Percentiles rank a stretch among this genome's conserved stretches.
Conservation (phyloP, 306 rosid species). For the Lupinus albus region DNA sequence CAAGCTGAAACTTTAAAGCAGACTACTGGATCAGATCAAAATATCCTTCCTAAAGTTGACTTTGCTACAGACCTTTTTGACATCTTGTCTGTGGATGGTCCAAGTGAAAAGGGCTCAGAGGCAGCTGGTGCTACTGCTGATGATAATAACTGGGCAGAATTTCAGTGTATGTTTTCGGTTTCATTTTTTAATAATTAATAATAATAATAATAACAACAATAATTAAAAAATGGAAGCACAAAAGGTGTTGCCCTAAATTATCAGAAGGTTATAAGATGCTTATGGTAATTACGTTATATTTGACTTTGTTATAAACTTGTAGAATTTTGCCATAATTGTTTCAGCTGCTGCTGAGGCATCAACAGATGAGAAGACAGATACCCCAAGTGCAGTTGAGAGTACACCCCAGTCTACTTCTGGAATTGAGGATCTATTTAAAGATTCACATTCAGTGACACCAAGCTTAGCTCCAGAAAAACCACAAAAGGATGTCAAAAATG, state of each 20-base stretch:
- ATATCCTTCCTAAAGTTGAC: constrained; percentile 77
- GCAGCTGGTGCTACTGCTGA: constrained; percentile 55
- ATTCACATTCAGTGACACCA: constrained; percentile 59
- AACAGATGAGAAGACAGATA: constrained; percentile 55
- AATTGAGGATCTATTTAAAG: constrained; percentile 78
- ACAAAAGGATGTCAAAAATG: constrained; percentile 77
- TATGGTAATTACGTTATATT: constrained; percentile 25
- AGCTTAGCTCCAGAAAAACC: constrained; percentile 58
- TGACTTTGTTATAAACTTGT: constrained; percentile 27
- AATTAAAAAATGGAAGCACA: background rate
- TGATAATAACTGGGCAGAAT: constrained; percentile 93
- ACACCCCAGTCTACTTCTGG: constrained; percentile 57
- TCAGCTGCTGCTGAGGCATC: constrained; percentile 77
- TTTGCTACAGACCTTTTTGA: constrained; percentile 90
- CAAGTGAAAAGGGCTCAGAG: constrained; percentile 64
- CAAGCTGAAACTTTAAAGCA: constrained; percentile 66
- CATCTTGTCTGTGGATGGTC: constrained; percentile 78
- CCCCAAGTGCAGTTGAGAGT: constrained; percentile 55
- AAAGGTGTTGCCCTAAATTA: constrained; percentile 22
- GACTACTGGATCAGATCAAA: constrained; percentile 52
- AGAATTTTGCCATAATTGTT: constrained; percentile 45
- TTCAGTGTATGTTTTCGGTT: constrained; percentile 71
- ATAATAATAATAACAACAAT: no score
- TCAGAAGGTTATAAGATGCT: constrained; percentile 30
- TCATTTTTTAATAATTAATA: constrained; percentile 44